Percentiles rank a stretch among this genome's conserved stretches.
Conservation (phyloP, 139 green algal genomes). For the Picochlorum costavermella region DNA sequence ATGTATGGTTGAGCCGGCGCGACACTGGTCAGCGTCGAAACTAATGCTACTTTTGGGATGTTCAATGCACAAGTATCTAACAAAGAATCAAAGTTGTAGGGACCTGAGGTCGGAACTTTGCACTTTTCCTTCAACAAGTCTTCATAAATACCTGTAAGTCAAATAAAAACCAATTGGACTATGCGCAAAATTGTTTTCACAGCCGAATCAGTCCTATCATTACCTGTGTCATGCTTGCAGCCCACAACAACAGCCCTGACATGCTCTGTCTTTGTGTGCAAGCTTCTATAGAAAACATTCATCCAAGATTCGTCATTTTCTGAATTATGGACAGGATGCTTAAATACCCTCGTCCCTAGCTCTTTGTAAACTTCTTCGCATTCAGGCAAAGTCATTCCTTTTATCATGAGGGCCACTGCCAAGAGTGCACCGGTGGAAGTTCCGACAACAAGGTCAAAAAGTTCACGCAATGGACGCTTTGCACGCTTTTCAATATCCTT, state of each 20-base stretch:
- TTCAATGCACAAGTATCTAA: conserved; percentile 58
- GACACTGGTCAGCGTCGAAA: conserved; percentile 70
- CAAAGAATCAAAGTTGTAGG: conserved; percentile 23
- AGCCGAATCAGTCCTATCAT: neutral
- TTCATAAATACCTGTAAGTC: conserved; percentile 62
- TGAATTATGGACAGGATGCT: conserved; percentile 11
- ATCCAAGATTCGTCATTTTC: conserved; percentile 40
- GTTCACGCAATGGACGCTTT: conserved; percentile 42
- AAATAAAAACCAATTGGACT: neutral
- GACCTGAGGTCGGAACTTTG: conserved; percentile 26
- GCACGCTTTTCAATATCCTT: conserved; percentile 55
- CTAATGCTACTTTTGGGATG: conserved; percentile 59
- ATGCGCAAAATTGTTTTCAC: neutral
- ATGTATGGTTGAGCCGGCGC: conserved; percentile 72
- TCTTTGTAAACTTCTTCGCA: conserved; percentile 82
- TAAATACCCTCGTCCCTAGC: conserved; percentile 56
- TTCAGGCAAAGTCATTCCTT: conserved; percentile 61
- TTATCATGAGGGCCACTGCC: conserved; percentile 64
- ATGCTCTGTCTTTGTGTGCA: conserved; percentile 27
- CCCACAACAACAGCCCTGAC: conserved; percentile 43
- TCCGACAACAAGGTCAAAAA: conserved; percentile 88
- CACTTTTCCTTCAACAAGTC: conserved; percentile 61
- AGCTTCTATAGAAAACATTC: conserved; percentile 47
- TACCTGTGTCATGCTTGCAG: conserved; percentile 79
- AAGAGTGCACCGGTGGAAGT: conserved; percentile 84